These are phyloP conservation scores for Starmera quercuum DNA, from an alignment of 805 yeast species.

Conservation along the genomic window DNA sequence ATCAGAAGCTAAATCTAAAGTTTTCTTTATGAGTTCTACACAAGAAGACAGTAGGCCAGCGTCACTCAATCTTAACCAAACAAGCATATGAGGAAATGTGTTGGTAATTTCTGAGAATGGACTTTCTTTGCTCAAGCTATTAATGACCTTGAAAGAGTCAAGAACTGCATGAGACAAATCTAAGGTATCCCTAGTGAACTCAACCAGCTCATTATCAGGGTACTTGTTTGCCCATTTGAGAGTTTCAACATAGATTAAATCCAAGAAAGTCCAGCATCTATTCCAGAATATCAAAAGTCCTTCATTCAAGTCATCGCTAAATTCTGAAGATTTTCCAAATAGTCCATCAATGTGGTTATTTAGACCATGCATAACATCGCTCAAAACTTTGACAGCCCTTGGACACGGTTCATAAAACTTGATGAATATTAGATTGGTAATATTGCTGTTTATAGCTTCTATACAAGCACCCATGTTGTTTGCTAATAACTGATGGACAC, in stretches of 20 bases:
- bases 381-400: conserved; percentile 60
- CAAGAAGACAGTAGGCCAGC: conserved; percentile 64
- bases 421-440: conserved; percentile 36
- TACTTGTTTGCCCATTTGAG: conserved; percentile 68
- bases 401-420: conserved; percentile 67
- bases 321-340: conserved; percentile 22
- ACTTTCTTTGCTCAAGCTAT: conserved; percentile 20
- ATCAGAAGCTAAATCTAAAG: conserved; percentile 57
- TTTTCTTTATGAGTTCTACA: conserved; percentile 58
- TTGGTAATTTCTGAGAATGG: conserved; percentile 43
- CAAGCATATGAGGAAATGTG: conserved; percentile 62
- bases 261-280: conserved; percentile 63
- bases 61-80: conserved; percentile 82
- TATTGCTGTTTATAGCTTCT: conserved; percentile 37
- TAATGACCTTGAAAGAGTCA: conserved; percentile 51
- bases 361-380: conserved; percentile 62
- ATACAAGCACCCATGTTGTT: conserved; percentile 38
- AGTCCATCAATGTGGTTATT: conserved; percentile 64
- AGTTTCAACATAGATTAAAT: conserved; percentile 59
- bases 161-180: conserved; percentile 67
- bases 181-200: conserved; percentile 80
- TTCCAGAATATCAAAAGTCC: conserved; percentile 51
- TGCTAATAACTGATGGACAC: conserved; percentile 48
- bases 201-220: conserved; percentile 50
- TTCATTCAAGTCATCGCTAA: conserved; percentile 18